Evolutionary conservation across 768 basidiomycete genomes (phyloP).

Genomic region (Dacryopinax spathularia): DNA sequence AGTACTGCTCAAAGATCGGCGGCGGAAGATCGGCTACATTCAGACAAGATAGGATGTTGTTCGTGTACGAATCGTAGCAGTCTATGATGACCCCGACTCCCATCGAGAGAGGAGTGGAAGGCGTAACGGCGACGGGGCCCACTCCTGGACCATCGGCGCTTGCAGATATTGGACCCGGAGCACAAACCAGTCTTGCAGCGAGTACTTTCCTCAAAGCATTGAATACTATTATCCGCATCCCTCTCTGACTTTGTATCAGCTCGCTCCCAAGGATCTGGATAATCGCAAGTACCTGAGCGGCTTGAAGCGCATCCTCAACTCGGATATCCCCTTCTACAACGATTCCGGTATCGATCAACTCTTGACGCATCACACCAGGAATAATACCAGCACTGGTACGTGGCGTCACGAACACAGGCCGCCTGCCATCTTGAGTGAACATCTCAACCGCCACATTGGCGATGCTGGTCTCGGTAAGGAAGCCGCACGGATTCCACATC

Average conservation of each 20-base stretch:
- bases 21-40: neutral
- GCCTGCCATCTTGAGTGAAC: neutral
- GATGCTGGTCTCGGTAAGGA: neutral
- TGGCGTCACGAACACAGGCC: neutral
- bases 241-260: neutral
- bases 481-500: neutral
- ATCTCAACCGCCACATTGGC: neutral
- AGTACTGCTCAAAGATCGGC: neutral
- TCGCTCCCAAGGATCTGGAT: neutral
- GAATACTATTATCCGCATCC: neutral
- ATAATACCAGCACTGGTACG: neutral
- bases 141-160: neutral
- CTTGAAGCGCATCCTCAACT: neutral
- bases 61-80: neutral
- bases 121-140: neutral
- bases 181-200: too few relatives aligned
- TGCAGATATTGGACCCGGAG: too few relatives aligned
- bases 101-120: neutral
- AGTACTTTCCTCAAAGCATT: neutral
- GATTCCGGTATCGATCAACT: neutral
- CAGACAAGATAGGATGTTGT: neutral
- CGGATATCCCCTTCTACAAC: neutral
- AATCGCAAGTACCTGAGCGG: neutral
- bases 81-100: neutral
- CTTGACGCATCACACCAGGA: neutral